Evolutionary conservation across 148 eudicot species (phyloP).

Genomic region (Rhododendron kiyosumense): DNA sequence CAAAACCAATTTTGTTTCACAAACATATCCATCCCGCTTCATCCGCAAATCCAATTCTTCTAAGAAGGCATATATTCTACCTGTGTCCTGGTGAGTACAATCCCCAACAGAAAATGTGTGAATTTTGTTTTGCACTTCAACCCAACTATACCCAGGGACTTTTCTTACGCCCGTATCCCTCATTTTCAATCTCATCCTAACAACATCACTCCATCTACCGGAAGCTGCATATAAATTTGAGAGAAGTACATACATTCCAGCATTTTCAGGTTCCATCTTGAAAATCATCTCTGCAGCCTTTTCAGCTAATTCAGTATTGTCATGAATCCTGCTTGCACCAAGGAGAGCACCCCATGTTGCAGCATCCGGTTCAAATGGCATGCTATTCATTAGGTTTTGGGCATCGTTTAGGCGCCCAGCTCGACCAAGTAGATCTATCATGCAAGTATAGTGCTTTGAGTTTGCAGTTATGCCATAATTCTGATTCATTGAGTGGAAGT

Average conservation of each 20-base stretch:
- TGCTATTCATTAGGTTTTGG: constrained; percentile 24
- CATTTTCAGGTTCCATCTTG: constrained; percentile 38
- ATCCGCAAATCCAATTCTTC: constrained; percentile 37
- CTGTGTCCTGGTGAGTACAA: constrained; percentile 29
- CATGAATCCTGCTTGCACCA: constrained; percentile 42
- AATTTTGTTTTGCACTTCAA: constrained; percentile 45
- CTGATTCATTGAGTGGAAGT: constrained; percentile 31
- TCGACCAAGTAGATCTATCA: constrained; percentile 48
- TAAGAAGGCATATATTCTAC: constrained; percentile 31
- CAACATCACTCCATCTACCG: constrained; percentile 42
- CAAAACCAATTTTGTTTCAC: constrained; percentile 28
- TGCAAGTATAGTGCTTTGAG: constrained; percentile 39
- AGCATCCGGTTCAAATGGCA: constrained; percentile 52
- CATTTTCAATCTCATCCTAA: constrained; percentile 38
- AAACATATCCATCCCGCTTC: constrained; percentile 39
- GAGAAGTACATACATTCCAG: constrained; percentile 47
- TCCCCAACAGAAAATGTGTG: constrained; percentile 44
- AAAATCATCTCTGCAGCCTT: constrained; percentile 42
- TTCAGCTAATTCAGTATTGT: constrained; percentile 40
- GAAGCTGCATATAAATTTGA: constrained; percentile 49
- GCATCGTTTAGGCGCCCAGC: constrained; percentile 45
- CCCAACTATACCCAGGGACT: constrained; percentile 49
- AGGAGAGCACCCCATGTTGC: constrained; percentile 53
- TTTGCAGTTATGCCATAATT: constrained; percentile 35
- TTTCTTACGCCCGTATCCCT: constrained; percentile 37